Base-by-base conservation (phyloP, 345 rosid genomes). In the Eutrema japonicum region DNA sequence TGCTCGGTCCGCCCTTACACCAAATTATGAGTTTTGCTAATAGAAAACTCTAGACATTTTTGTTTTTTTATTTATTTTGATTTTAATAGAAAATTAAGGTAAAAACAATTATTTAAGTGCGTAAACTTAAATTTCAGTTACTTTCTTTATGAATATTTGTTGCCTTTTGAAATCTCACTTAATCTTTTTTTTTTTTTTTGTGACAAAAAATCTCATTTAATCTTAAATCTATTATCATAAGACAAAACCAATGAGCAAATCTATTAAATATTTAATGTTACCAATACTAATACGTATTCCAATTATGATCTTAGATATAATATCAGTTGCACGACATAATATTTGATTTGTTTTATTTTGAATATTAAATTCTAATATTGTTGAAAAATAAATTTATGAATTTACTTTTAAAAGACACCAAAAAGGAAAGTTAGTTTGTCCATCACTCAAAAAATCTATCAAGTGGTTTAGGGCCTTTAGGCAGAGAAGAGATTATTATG, bases 1-100 rank as follows among this genome's bases (percentile, higher is more conserved):
- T 47, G 41, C 14, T 76, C 64, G 78, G 77, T 77, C 72, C 66
- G 32, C 16, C 69, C 42, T 40, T 66, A 7, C 72, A 66, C 72
- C 37, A 66, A 66, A 57, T 9, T 14, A 58, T 38, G 45, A 48
- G 56, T 57, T 71, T 41, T 50, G 59, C 43, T 10, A 11, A 58
- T 48, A 47, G 2, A 10, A 66, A 74, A 40, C 30, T 16, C 10
- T 38, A 38, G 2, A 59, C 50, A 60, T 30, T 42, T 51, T 37
- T 22, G 10, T 45, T 18, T 4, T 50, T 8, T n/a, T n/a, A n/a
- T n/a, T 55, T 16, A 6, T 4, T 2, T 10, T 43, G 11, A 16
- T 10, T 58, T 6, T 3, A 22, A 22, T 36, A 32, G 5, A 6
- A 4, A 32, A 4, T 32, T 32, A 32, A 32, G 35, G 6, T 32